Conservation (phyloP, 2,329 filamentous ascomycete genomes). For the Eurotiales sp. region DNA sequence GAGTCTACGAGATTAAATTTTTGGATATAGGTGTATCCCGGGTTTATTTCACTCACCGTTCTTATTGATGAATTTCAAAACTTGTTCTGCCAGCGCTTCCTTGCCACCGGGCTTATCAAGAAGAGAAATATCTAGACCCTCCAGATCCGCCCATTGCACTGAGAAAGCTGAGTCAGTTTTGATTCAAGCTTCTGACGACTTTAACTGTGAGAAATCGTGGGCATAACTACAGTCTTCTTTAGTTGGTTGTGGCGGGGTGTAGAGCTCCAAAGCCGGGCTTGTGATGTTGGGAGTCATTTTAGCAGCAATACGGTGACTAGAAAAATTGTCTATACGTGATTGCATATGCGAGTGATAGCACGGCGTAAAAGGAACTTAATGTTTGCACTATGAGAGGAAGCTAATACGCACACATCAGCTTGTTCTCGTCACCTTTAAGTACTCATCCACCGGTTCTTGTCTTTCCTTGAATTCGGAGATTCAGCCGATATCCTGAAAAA, state of each 20-base stretch:
- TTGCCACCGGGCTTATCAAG: constrained; percentile 55
- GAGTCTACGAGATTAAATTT: not conserved
- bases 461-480: no score
- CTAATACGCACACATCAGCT: no score
- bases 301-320: not conserved
- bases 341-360: not conserved
- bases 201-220: not conserved
- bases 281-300: not conserved
- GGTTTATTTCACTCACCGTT: constrained; percentile 11
- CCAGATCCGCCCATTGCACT: constrained; percentile 53
- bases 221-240: constrained; percentile 7
- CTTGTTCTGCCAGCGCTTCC: constrained; percentile 43
- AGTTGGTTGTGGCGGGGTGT: constrained; percentile 7
- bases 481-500: no score
- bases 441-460: no score
- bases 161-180: not conserved
- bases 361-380: not conserved
- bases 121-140: constrained; percentile 54
- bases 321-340: not conserved
- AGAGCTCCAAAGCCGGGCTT: not conserved
- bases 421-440: no score
- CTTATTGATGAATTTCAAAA: constrained; percentile 12
- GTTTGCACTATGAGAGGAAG: no score
- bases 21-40: no score
- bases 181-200: not conserved